Percentiles rank a stretch among this genome's conserved stretches.
These are phyloP conservation scores for Diplosphaera chodatii DNA, from an alignment of 139 green algal genomes.

Conservation along the genomic window DNA sequence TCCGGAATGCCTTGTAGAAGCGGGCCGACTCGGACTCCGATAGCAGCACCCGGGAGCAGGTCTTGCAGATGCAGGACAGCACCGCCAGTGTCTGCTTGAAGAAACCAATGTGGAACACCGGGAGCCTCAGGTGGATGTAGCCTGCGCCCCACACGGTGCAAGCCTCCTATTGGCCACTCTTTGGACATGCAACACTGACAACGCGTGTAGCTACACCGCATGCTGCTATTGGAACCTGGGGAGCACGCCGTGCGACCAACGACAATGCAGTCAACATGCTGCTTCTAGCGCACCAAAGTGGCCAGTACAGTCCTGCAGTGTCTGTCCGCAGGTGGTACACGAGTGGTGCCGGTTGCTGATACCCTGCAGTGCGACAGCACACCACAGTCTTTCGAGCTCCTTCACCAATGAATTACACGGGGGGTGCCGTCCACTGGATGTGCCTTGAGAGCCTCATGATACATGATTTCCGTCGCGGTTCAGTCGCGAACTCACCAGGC, in stretches of 20 bases:
- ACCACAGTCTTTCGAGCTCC: no score
- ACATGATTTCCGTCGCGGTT: no score
- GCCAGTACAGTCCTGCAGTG: conserved; percentile 87
- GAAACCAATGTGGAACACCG: conserved; percentile 99
- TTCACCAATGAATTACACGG: no score
- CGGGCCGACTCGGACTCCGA: conserved; percentile 55
- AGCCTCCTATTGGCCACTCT: no score
- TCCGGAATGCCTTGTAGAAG: conserved; percentile 36
- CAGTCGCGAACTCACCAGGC: conserved; percentile 77
- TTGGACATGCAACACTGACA: no score
- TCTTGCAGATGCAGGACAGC: conserved; percentile 98
- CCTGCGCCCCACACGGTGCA: conserved; percentile 36
- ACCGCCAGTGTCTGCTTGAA: conserved; percentile 84
- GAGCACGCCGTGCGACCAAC: no score
- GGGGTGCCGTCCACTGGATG: no score
- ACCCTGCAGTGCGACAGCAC: no score
- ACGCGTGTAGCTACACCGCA: no score
- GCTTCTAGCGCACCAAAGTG: conserved; percentile 96
- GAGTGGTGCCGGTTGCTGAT: conserved; percentile 68
- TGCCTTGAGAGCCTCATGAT: no score
- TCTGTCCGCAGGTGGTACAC: conserved; percentile 89
- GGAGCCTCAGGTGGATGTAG: conserved; percentile 94
- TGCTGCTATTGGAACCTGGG: no score
- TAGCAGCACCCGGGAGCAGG: conserved; percentile 86
- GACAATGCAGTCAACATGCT: no score